Evolutionary conservation across 2,329 filamentous ascomycete genomes (phyloP).

Genomic region (Metarhizium robertsii): DNA sequence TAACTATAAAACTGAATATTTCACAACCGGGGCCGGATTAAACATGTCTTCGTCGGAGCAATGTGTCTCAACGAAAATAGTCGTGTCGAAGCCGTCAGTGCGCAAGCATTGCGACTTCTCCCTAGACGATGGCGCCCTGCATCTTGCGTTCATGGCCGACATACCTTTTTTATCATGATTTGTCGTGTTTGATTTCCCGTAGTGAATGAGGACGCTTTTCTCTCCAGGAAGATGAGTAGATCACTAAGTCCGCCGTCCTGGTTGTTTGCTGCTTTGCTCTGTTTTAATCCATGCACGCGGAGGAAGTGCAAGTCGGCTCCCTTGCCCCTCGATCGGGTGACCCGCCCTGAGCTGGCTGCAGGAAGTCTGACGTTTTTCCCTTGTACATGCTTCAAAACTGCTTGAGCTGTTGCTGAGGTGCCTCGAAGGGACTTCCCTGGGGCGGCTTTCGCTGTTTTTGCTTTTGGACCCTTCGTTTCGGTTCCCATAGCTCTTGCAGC

Average conservation of each 20-base stretch:
- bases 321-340: slow-evolving; percentile 14
- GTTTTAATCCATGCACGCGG: slow-evolving; percentile 52
- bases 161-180: slow-evolving; percentile 70
- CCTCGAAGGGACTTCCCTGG: slow-evolving; percentile 15
- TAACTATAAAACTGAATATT: slow-evolving; percentile 25
- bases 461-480: slow-evolving; percentile 19
- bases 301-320: slow-evolving; percentile 24
- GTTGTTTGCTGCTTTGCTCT: slow-evolving; percentile 60
- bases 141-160: slow-evolving; percentile 32
- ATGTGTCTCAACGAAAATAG: not conserved
- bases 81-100: slow-evolving; percentile 1
- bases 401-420: slow-evolving; percentile 30
- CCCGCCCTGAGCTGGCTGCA: slow-evolving; percentile 16
- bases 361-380: slow-evolving; percentile 27
- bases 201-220: slow-evolving; percentile 52
- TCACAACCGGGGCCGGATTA: slow-evolving; percentile 1
- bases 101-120: slow-evolving; percentile 2
- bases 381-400: slow-evolving; percentile 32
- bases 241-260: slow-evolving; percentile 56
- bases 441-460: slow-evolving; percentile 18
- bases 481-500: slow-evolving; percentile 20
- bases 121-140: slow-evolving; percentile 6
- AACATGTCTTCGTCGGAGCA: not conserved
- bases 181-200: slow-evolving; percentile 33
- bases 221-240: slow-evolving; percentile 60